phyloP scores from a whole-genome alignment of 257 asterid species.

The Paulownia fortunei region DNA sequence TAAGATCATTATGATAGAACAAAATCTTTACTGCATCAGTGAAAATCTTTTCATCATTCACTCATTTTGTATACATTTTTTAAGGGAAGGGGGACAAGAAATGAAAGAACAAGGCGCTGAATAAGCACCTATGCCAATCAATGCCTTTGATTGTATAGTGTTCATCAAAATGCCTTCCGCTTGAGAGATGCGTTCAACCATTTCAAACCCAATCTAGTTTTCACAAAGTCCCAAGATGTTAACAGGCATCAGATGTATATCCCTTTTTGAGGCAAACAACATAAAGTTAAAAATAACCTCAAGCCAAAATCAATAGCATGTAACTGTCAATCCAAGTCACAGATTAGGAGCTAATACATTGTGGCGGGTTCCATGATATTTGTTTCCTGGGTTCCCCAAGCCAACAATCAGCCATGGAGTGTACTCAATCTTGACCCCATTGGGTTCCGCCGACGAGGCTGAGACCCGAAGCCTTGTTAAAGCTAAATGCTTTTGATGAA shows the following conservation, averaged over 20 bases:
- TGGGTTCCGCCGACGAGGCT: constrained; percentile 59
- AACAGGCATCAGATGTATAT: constrained; percentile 22
- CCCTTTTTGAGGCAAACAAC: not conserved
- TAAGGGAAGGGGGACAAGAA: not conserved
- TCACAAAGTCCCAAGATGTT: not conserved
- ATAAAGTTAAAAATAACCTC: not conserved
- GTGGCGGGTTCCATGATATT: constrained; percentile 97
- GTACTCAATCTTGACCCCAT: constrained; percentile 71
- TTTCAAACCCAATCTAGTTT: constrained; percentile 88
- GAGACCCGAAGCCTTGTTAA: constrained; percentile 53
- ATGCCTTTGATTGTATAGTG: constrained; percentile 90
- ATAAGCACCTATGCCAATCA: constrained; percentile 87
- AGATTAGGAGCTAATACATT: constrained; percentile 54
- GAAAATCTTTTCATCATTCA: not conserved
- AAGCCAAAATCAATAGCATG: constrained; percentile 18
- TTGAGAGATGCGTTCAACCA: constrained; percentile 82
- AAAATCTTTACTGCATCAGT: not conserved
- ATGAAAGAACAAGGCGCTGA: not conserved
- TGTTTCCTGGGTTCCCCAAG: constrained; percentile 96
- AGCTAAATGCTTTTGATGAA: constrained; percentile 44
- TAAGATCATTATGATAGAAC: not conserved
- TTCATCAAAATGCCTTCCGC: constrained; percentile 82
- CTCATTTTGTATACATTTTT: not conserved
- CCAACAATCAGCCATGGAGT: constrained; percentile 99
- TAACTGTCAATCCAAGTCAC: constrained; percentile 5